A percentile compares a stretch with the other conserved stretches of the same genome.
Conservation (phyloP, 495 filamentous ascomycete genomes). For the Trypethelium eluteriae region DNA sequence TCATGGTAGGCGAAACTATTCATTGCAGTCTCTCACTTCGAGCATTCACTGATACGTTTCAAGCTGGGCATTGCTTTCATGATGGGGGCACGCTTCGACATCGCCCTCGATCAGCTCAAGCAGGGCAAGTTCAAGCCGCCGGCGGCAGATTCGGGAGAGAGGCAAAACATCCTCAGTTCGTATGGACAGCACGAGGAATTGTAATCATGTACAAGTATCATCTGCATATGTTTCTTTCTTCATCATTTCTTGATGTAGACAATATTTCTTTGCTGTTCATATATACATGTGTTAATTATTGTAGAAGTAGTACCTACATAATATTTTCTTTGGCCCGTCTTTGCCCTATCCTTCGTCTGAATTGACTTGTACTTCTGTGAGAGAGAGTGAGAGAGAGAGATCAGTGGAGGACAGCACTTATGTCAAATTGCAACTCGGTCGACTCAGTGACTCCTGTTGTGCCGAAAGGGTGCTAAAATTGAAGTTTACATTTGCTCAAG, state of each 20-base stretch:
- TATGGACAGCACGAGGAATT: constrained; percentile 11
- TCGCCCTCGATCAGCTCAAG: constrained; percentile 35
- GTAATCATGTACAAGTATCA: constrained; percentile 3
- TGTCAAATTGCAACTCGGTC: constrained; percentile 97
- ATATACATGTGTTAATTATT: neutral
- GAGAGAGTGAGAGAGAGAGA: too few relatives aligned
- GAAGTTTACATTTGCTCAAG: constrained; percentile 29
- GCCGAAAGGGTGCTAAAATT: constrained; percentile 78
- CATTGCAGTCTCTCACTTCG: constrained; percentile 6
- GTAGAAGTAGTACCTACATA: neutral
- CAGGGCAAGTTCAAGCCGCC: constrained; percentile 19
- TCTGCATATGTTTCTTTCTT: neutral
- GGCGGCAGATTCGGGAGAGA: neutral
- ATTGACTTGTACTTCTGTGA: too few relatives aligned
- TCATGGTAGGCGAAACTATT: constrained; percentile 52
- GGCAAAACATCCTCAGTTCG: neutral
- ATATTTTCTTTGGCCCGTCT: neutral
- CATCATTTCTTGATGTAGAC: neutral
- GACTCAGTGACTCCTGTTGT: constrained; percentile 76
- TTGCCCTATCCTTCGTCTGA: too few relatives aligned
- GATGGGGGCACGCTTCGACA: constrained; percentile 55
- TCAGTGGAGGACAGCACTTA: constrained; percentile 61
- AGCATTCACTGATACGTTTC: constrained; percentile 11
- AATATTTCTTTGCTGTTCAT: neutral
- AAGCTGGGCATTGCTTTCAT: constrained; percentile 62